These are phyloP conservation scores for Colletotrichum musicola DNA, from an alignment of 2,329 filamentous ascomycete genomes.

Conservation along the genomic window DNA sequence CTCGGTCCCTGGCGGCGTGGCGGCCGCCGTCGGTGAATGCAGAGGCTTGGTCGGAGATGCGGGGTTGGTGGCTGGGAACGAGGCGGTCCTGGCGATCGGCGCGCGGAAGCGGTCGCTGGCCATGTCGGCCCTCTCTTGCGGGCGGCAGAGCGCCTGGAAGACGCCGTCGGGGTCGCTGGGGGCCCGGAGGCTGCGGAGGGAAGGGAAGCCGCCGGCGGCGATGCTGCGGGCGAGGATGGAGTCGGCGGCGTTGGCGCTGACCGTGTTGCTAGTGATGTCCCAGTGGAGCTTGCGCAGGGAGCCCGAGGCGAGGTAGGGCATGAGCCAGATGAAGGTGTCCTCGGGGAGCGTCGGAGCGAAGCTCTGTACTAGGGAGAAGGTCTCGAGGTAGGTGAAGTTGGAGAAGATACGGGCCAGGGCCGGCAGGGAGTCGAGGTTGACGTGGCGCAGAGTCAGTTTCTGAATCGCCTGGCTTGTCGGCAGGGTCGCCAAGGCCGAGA, in stretches of 20 bases:
- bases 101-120: conserved; percentile 61
- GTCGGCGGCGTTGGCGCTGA: conserved; percentile 64
- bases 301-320: conserved; percentile 71
- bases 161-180: conserved; percentile 78
- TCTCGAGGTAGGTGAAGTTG: conserved; percentile 61
- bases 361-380: conserved; percentile 68
- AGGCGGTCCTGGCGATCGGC: conserved; percentile 30
- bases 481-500: conserved; percentile 68
- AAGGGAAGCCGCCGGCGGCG: conserved; percentile 71
- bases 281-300: conserved; percentile 70
- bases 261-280: conserved; percentile 69
- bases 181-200: conserved; percentile 69
- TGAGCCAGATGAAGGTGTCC: conserved; percentile 70
- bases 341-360: conserved; percentile 67
- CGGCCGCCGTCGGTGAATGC: conserved; percentile 52
- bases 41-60: conserved; percentile 47
- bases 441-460: conserved; percentile 67
- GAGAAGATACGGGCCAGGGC: conserved; percentile 71
- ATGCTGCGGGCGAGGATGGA: conserved; percentile 75
- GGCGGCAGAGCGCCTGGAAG: conserved; percentile 77
- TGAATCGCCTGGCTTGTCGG: conserved; percentile 59
- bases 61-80: conserved; percentile 41
- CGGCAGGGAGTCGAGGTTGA: conserved; percentile 67
- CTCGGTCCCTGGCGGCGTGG: conserved; percentile 43
- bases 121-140: conserved; percentile 66